Conservation (phyloP, 352 stramenopile species). For the Blastocystis sp. region DNA sequence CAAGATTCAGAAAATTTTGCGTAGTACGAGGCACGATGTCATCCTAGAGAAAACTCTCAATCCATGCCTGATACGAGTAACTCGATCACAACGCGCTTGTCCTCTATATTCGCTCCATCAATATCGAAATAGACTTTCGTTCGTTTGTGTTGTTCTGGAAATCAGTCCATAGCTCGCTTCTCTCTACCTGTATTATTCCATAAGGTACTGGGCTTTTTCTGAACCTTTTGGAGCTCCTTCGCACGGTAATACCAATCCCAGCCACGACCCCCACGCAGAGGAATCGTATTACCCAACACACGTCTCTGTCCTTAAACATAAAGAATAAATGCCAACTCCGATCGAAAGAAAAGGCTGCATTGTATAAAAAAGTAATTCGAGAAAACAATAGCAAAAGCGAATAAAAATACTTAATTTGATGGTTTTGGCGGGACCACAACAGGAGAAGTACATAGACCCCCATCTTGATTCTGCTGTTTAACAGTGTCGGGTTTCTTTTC, state of each 20-base stretch:
- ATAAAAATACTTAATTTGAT: not conserved
- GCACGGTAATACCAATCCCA: constrained; percentile 62
- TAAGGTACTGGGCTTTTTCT: constrained; percentile 30
- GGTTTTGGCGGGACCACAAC: not conserved
- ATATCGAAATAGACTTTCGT: constrained; percentile 54
- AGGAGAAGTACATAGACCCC: not conserved
- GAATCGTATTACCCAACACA: not conserved
- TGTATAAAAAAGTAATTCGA: not conserved
- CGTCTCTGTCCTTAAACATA: not conserved
- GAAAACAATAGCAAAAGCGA: not conserved
- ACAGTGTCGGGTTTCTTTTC: not conserved
- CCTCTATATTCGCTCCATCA: not conserved
- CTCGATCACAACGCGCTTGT: constrained; percentile 38
- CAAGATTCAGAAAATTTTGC: constrained; percentile 57
- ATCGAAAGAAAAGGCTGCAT: constrained; percentile 41
- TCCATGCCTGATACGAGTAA: not conserved
- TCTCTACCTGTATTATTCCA: constrained; percentile 36
- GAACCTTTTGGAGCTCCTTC: constrained; percentile 54
- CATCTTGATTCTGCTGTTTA: not conserved
- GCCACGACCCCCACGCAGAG: constrained; percentile 18
- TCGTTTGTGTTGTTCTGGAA: constrained; percentile 24
- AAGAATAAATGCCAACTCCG: not conserved
- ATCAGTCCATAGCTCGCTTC: not conserved
- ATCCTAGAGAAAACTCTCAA: not conserved
- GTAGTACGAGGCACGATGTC: constrained; percentile 50